Percentiles rank a stretch among this genome's conserved stretches.
These are phyloP conservation scores for Tillandsia leiboldiana DNA, from an alignment of 176 grass and related monocot genomes.

Conservation along the genomic window DNA sequence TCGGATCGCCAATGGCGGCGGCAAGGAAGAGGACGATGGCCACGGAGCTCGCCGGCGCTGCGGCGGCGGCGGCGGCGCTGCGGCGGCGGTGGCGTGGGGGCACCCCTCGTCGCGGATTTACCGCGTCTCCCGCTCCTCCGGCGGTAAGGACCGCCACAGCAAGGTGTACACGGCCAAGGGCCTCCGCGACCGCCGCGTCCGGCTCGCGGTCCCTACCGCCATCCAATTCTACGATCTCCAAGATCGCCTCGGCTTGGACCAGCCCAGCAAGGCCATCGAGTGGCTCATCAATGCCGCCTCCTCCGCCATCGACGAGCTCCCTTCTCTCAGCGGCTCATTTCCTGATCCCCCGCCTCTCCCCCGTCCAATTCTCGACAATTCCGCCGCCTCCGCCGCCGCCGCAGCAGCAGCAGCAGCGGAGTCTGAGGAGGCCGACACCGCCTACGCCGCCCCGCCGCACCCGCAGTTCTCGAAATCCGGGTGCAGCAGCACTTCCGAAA, in stretches of 20 bases:
- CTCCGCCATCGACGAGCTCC: slow-evolving; percentile 58
- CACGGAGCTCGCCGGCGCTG: slow-evolving; percentile 16
- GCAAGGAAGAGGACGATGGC: neutral
- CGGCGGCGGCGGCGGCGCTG: slow-evolving; percentile 21
- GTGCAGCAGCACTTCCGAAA: slow-evolving; percentile 73
- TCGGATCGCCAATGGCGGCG: neutral
- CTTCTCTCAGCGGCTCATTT: slow-evolving; percentile 38
- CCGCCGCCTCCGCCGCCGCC: neutral
- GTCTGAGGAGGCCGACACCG: slow-evolving; percentile 11
- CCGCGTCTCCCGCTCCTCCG: slow-evolving; percentile 32
- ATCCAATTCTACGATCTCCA: slow-evolving; percentile 96
- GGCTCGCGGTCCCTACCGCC: slow-evolving; percentile 64
- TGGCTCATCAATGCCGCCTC: slow-evolving; percentile 82
- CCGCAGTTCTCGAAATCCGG: slow-evolving; percentile 46
- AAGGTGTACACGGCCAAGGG: slow-evolving; percentile 86
- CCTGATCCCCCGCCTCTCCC: neutral
- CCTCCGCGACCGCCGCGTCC: slow-evolving; percentile 74
- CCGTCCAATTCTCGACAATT: too few relatives aligned
- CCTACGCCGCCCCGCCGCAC: slow-evolving; percentile 1
- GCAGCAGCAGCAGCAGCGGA: slow-evolving; percentile 12
- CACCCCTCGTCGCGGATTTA: slow-evolving; percentile 65
- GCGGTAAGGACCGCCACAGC: slow-evolving; percentile 83
- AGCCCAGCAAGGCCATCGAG: slow-evolving; percentile 84
- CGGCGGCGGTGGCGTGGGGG: slow-evolving; percentile 12
- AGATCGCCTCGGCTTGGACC: slow-evolving; percentile 75